phyloP scores from a whole-genome alignment of 2,329 filamentous ascomycete species.

The Penicillium griseofulvum region DNA sequence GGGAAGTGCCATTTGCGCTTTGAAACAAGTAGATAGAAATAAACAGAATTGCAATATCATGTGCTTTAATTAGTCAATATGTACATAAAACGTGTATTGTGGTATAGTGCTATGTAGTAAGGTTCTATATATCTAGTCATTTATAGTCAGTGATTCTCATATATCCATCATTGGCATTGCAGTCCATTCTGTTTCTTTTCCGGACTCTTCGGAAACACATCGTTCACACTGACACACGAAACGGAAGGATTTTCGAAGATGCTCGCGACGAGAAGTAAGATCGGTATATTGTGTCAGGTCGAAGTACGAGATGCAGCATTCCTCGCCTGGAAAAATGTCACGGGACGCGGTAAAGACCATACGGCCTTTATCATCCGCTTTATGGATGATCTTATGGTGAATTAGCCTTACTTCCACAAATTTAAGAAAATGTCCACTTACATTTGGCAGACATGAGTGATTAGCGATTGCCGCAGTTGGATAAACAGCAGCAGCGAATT shows the following conservation, averaged over 20 bases:
- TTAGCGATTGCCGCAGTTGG: constrained; percentile 25
- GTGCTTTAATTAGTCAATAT: background rate
- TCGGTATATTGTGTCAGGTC: constrained; percentile 24
- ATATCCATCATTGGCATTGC: constrained; percentile 20
- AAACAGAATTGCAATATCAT: background rate
- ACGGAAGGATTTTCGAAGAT: constrained; percentile 28
- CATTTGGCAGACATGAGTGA: constrained; percentile 26
- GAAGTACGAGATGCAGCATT: constrained; percentile 37
- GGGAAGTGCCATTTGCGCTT: background rate
- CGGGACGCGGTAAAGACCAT: constrained; percentile 33
- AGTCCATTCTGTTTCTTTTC: constrained; percentile 15
- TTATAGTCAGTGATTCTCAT: background rate
- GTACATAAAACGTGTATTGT: background rate
- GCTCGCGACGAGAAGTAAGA: constrained; percentile 21
- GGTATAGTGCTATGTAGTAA: background rate
- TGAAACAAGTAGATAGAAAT: background rate
- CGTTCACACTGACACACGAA: constrained; percentile 30
- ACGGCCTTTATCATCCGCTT: constrained; percentile 27
- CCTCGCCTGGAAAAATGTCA: constrained; percentile 30
- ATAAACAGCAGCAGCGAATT: constrained; percentile 26
- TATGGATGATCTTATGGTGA: constrained; percentile 26
- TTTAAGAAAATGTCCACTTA: constrained; percentile 4
- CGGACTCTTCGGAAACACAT: constrained; percentile 25
- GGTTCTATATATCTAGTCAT: background rate
- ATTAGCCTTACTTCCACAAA: constrained; percentile 1